Conservation (phyloP, 73 alveolate species). For the Blepharisma stoltei region DNA sequence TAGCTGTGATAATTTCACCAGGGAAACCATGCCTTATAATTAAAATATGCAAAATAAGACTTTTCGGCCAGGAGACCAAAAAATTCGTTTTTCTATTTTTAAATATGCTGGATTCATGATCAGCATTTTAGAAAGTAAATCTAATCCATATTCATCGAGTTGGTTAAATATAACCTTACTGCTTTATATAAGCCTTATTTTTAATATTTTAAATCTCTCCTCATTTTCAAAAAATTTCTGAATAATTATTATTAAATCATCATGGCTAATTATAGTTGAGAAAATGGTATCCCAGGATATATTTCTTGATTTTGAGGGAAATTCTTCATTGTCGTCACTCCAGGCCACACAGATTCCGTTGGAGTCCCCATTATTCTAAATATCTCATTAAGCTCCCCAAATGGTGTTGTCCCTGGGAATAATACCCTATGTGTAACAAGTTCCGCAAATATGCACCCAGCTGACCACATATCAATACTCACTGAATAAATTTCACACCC, state of each 20-base stretch:
- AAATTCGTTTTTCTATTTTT: too few species aligned
- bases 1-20: too few species aligned
- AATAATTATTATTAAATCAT: too few species aligned
- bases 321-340: neutral
- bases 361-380: conserved; percentile 87
- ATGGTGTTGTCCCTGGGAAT: conserved; percentile 72
- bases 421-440: conserved; percentile 63
- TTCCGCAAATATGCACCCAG: conserved; percentile 87
- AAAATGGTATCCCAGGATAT: too few species aligned
- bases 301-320: too few species aligned
- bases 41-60: too few species aligned
- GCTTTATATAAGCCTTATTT: neutral
- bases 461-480: conserved; percentile 84
- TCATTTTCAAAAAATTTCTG: too few species aligned
- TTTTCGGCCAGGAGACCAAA: too few species aligned
- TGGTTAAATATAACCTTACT: neutral
- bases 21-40: too few species aligned
- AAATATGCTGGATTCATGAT: conserved; percentile 55
- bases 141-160: conserved; percentile 10
- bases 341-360: conserved; percentile 66
- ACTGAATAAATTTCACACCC: conserved; percentile 59
- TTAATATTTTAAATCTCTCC: neutral
- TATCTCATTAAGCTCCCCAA: conserved; percentile 74
- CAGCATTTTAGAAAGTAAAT: conserved; percentile 44
- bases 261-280: too few species aligned